Conservation (phyloP, 2,329 filamentous ascomycete species). For the Apiospora malaysiana region DNA sequence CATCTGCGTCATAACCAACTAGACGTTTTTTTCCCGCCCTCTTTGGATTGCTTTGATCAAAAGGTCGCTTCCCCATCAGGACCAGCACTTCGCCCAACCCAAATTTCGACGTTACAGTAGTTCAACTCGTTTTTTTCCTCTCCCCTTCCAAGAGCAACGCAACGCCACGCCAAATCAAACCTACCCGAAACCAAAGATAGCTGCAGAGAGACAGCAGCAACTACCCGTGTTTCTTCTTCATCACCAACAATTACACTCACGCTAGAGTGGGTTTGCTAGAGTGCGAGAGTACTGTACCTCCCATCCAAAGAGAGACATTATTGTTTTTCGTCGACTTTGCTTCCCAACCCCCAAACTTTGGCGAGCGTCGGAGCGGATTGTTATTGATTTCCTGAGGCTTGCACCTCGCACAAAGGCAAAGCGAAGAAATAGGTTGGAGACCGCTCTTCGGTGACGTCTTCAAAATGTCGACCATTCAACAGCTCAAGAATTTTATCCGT, state of each 20-base stretch:
- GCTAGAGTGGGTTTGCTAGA: slow-evolving; percentile 14
- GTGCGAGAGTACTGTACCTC: neutral
- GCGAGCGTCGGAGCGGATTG: slow-evolving; percentile 15
- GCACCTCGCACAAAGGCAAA: slow-evolving; percentile 16
- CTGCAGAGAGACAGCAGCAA: neutral
- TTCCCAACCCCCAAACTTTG: slow-evolving; percentile 10
- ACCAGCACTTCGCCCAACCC: slow-evolving; percentile 8
- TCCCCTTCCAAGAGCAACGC: slow-evolving; percentile 5
- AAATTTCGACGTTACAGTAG: slow-evolving; percentile 17
- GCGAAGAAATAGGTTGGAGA: slow-evolving; percentile 21
- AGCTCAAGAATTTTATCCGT: slow-evolving; percentile 97
- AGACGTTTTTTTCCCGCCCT: slow-evolving; percentile 12
- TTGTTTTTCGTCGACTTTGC: neutral
- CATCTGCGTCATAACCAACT: slow-evolving; percentile 14
- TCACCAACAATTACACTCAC: neutral
- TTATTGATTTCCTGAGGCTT: slow-evolving; percentile 17
- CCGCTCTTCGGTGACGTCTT: slow-evolving; percentile 32
- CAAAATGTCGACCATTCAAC: slow-evolving; percentile 78
- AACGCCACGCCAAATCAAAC: slow-evolving; percentile 12
- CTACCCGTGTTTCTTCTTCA: slow-evolving; percentile 6
- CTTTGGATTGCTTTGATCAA: slow-evolving; percentile 16
- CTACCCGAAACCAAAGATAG: slow-evolving; percentile 10
- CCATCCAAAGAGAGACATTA: neutral
- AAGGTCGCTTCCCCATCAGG: slow-evolving; percentile 16
- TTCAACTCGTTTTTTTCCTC: neutral